Percentiles rank a stretch among this genome's conserved stretches.
Evolutionary conservation across 306 rosid species (phyloP).

Genomic region (Calophaca sinica): DNA sequence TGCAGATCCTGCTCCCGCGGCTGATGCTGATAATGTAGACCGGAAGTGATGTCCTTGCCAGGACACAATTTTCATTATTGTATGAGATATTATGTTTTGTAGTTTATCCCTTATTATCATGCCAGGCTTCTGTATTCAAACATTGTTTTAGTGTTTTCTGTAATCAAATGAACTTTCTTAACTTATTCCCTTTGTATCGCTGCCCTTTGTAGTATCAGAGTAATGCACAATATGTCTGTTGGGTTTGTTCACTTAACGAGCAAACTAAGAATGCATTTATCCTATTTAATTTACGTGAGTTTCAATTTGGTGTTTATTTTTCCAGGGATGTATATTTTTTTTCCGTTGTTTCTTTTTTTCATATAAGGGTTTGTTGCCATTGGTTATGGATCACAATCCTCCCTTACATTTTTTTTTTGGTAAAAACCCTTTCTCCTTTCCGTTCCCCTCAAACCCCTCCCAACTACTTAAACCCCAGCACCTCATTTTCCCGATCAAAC

Average conservation of each 20-base stretch:
- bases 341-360: too few species aligned
- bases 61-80: slow-evolving; percentile 20
- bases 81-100: slow-evolving; percentile 35
- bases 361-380: too few species aligned
- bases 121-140: slow-evolving; percentile 36
- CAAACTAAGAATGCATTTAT: slow-evolving; percentile 15
- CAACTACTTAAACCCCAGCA: too few species aligned
- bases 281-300: neutral
- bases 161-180: slow-evolving; percentile 17
- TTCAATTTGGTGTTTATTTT: slow-evolving; percentile 3
- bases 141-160: slow-evolving; percentile 37
- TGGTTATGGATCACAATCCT: too few species aligned
- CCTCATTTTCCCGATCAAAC: too few species aligned
- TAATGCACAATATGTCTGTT: slow-evolving; percentile 16
- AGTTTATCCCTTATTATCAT: slow-evolving; percentile 33
- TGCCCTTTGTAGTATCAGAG: slow-evolving; percentile 27
- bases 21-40: slow-evolving; percentile 54
- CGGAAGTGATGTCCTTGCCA: slow-evolving; percentile 38
- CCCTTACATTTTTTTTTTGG: too few species aligned
- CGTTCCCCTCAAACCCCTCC: too few species aligned
- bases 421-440: too few species aligned
- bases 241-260: slow-evolving; percentile 41
- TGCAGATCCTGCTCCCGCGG: slow-evolving; percentile 57
- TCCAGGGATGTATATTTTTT: neutral
- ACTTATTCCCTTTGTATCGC: slow-evolving; percentile 1